Evolutionary conservation across 768 basidiomycete species (phyloP), one percentile per base, ranked within the genome.

Genomic region (Rhodotorula sphaerocarpa): DNA sequence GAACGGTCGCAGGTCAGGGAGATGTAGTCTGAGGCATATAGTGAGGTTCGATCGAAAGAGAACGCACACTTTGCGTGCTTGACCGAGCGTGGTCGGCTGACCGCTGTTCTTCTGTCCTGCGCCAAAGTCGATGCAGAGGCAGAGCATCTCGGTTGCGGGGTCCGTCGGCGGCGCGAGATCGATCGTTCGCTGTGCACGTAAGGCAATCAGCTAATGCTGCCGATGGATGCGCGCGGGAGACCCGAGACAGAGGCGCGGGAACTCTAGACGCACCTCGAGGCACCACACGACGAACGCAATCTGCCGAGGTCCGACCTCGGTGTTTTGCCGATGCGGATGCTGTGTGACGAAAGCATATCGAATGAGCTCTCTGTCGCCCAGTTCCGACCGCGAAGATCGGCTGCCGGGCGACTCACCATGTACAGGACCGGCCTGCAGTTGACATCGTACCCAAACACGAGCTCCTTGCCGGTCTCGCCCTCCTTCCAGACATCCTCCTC

Each of bases 381-480:
- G n/a, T n/a, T n/a, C n/a, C n/a, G n/a, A n/a, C n/a, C n/a, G n/a
- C n/a, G n/a, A n/a, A n/a, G n/a, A n/a, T n/a, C n/a, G n/a, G n/a
- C n/a, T n/a, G n/a, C n/a, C n/a, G n/a, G n/a, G n/a, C n/a, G n/a
- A n/a, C n/a, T n/a, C 27, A 68, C 61, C 67, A 69, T 69, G 57
- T 69, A 69, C 3, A 65, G 46, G 15, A 71, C 65, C 2, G 65
- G 65, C 2, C 60, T 78, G 18, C 84, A 80, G 27, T 75, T 75
- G 11, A 75, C 74, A 73, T 90, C 88, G 72, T 82, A 89, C 7
- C 90, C 90, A 68, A 86, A 87, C 23, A 84, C 65, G 52, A 90
- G 77, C 73, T 83, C 80, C 76, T 93, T 92, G 36, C 90, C 90
- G 7, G 89, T 92, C 51, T 86, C 65, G 14, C 61, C 87, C 77